These are phyloP conservation scores for peach (Prunus persica) DNA, from an alignment of 306 rosid genomes.

Conservation along the genomic window DNA sequence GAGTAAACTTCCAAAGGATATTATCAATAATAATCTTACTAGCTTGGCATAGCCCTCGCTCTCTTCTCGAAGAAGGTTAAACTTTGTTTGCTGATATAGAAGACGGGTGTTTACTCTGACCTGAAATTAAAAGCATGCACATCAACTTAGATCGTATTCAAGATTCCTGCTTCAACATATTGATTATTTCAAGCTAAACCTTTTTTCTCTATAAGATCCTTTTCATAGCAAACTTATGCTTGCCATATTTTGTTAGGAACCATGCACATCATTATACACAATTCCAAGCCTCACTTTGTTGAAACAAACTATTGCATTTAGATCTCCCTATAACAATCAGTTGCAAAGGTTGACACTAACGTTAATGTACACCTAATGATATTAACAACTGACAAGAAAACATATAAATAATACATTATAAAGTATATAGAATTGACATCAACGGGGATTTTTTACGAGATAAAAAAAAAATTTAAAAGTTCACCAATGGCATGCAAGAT, in stretches of 20 bases:
- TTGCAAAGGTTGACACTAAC: background rate
- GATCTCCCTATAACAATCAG: background rate
- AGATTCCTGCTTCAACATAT: background rate
- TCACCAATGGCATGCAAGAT: background rate
- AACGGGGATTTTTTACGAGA: background rate
- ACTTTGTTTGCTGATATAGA: conserved; percentile 97
- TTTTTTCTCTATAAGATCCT: background rate
- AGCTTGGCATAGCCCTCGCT: conserved; percentile 99
- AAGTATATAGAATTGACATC: background rate
- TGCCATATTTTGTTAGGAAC: background rate
- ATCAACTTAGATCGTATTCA: conserved; percentile 14
- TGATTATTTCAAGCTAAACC: background rate
- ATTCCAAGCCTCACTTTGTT: background rate
- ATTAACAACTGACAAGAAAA: background rate
- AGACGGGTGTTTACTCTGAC: conserved; percentile 98
- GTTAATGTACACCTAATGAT: background rate
- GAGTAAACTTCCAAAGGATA: background rate
- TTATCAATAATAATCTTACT: conserved; percentile 44
- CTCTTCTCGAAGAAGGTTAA: conserved; percentile 97
- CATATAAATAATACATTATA: background rate
- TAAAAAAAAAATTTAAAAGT: background rate
- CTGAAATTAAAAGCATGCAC: conserved; percentile 45
- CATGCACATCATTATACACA: background rate
- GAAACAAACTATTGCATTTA: background rate
- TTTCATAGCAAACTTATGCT: background rate